Base-by-base conservation (phyloP, 2,329 filamentous ascomycete genomes). In the Fonsecaea multimorphosa region DNA sequence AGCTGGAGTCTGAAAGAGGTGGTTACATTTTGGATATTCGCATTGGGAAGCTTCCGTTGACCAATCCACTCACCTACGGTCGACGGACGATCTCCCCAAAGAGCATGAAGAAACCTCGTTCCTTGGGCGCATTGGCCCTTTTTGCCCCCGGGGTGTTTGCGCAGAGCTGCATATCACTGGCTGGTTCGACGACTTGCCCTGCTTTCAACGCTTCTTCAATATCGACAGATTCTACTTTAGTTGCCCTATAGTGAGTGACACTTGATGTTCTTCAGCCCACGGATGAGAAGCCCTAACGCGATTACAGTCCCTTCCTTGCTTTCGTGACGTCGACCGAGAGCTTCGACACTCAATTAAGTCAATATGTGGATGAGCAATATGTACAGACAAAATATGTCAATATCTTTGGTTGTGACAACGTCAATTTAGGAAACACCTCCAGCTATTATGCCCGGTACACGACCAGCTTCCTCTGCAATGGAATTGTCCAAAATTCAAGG, bases 361-460 rank as follows among this genome's bases (percentile, higher is more conserved):
- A 85, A 63, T 97, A 96, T 78, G 85, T 97, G 60, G 81, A 86
- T 62, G 89, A 88, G 40, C 85, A 83, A 68, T 98, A 93, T 80
- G 86, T 94, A 58, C 86, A 89, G 74, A 79, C 84, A 74, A 98
- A 94, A 82, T 99, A 94, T 79, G 85, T 91, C 76, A 83, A 85
- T 60, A 82, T 92, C 55, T 86, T 99, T 70, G 94, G 94, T 63
- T 99, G 95, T 77, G 84, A 86, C 55, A 85, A 86, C 68, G 83
- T 97, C 73, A 87, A 95, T 74, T 85, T 93, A 63, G 87, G 87
- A 63, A 91, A 96, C 76, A 89, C 92, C 3, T 89, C 87, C 71
- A 85, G 90, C 73, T 86, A 93, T 74, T 99, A 99, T 79, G 94
- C 95, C 56, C 90, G 95, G 73, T 99, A 94, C 79, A 96, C 94